Base-by-base conservation (phyloP, 257 asterid genomes). In the Buddleja alternifolia region DNA sequence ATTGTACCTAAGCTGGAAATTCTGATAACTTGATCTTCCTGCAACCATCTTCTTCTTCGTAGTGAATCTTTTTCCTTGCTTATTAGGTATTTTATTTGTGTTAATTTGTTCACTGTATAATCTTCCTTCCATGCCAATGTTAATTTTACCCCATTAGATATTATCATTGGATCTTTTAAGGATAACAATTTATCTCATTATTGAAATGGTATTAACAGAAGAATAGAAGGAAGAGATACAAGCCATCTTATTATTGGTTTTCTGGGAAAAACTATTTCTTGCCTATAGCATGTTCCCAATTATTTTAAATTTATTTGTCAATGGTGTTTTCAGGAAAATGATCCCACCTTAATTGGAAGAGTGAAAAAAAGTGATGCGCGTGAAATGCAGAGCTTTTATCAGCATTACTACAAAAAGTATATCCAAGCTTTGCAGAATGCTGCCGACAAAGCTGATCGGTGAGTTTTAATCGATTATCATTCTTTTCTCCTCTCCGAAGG, bases 341-440 rank as follows among this genome's bases (percentile, higher is more conserved):
- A 94, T 74, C 97, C 99, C 57, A 94, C 99, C 62, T 78, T 94
- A 74, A 83, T 83, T 84, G 96, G 97, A 80, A 94, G 97, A 81
- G 97, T 90, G 21, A 94, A 94, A 81, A 94, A 94, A 86, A 94
- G 99, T 66, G 99, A 94, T 71, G 99, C 97, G 17, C 96, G 97
- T 39, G 99, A 94, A 86, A 91, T 94, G 99, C 97, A 94, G 88
- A 89, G 99, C 89, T 94, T 94, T 82, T 94, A 94, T 78, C 97
- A 94, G 78, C 96, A 86, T 85, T 94, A 94, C 80, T 91, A 94
- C 86, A 94, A 87, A 77, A 91, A 94, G 73, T 94, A 94, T 77
- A 94, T 94, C 69, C 97, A 94, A 81, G 99, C 99, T 69, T 78
- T 94, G 85, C 99, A 94, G 82, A 94, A 94, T 81, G 99, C 96